Evolutionary conservation across 257 asterid species (phyloP).

Genomic region (Anisodus acutangulus): DNA sequence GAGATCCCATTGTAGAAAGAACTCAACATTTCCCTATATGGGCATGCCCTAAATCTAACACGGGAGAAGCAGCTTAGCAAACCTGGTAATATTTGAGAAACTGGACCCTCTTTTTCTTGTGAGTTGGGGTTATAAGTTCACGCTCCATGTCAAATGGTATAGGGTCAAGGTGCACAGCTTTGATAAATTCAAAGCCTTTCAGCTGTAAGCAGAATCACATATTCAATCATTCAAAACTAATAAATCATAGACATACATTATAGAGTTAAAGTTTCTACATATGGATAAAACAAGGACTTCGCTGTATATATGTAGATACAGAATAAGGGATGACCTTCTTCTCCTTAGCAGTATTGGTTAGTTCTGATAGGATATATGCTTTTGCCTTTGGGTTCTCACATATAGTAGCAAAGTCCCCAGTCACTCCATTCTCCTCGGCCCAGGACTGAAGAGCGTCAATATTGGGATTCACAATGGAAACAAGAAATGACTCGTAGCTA

Average conservation of each 20-base stretch:
- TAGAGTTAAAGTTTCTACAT: background rate
- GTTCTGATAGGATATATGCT: constrained; percentile 55
- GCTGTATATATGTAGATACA: background rate
- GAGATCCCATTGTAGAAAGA: background rate
- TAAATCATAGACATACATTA: background rate
- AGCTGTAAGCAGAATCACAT: constrained; percentile 45
- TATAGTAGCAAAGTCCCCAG: constrained; percentile 50
- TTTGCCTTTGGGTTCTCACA: constrained; percentile 60
- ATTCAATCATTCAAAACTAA: background rate
- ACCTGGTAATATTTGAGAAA: constrained; percentile 74
- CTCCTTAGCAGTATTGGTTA: constrained; percentile 62
- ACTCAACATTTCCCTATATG: background rate
- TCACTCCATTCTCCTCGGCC: constrained; percentile 56
- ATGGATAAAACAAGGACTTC: background rate
- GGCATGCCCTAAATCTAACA: background rate
- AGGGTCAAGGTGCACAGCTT: constrained; percentile 64
- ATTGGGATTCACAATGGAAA: constrained; percentile 84
- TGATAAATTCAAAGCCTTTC: constrained; percentile 80
- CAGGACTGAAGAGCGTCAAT: constrained; percentile 52
- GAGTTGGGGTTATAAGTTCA: constrained; percentile 76
- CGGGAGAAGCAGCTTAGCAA: constrained; percentile 26
- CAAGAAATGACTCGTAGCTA: constrained; percentile 79
- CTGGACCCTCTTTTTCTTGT: constrained; percentile 76
- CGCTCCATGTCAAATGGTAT: constrained; percentile 86
- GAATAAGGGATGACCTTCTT: constrained; percentile 57